phyloP scores from a whole-genome alignment of 257 asterid species.

The Primulina tabacum region DNA sequence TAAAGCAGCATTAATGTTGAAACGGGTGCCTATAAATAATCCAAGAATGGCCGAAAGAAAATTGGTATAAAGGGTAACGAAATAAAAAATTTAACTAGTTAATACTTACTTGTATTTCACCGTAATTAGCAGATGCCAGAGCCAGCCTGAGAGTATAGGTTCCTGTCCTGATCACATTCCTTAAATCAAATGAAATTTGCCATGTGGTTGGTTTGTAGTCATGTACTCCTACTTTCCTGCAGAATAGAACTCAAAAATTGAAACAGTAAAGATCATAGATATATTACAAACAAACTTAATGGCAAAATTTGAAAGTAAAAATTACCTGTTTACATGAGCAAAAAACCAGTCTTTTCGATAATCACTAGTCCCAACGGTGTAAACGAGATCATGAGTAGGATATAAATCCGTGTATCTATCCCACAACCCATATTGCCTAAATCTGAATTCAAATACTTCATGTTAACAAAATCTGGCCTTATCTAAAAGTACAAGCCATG shows the following conservation, averaged over 20 bases:
- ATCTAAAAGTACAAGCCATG: no score
- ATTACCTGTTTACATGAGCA: conserved; percentile 59
- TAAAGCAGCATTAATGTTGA: no score
- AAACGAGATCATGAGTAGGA: conserved; percentile 43
- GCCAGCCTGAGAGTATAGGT: conserved; percentile 59
- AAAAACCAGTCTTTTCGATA: conserved; percentile 51
- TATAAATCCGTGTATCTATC: conserved; percentile 44
- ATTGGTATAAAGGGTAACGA: no score
- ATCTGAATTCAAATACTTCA: conserved; percentile 25
- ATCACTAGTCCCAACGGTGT: conserved; percentile 43
- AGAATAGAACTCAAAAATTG: background rate
- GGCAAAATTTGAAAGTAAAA: background rate
- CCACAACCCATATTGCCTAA: conserved; percentile 65
- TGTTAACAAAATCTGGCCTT: background rate
- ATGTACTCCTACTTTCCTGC: conserved; percentile 31
- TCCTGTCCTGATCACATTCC: conserved; percentile 28
- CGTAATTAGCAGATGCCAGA: conserved; percentile 61
- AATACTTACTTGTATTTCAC: conserved; percentile 44
- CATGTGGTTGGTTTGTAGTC: conserved; percentile 50
- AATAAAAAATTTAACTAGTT: no score
- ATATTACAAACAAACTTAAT: background rate
- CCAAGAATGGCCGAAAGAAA: no score
- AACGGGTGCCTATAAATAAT: no score
- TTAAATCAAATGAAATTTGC: conserved; percentile 47
- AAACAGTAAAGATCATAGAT: background rate